Conservation (phyloP, 2,329 filamentous ascomycete genomes). For the Aspergillus neoniger region DNA sequence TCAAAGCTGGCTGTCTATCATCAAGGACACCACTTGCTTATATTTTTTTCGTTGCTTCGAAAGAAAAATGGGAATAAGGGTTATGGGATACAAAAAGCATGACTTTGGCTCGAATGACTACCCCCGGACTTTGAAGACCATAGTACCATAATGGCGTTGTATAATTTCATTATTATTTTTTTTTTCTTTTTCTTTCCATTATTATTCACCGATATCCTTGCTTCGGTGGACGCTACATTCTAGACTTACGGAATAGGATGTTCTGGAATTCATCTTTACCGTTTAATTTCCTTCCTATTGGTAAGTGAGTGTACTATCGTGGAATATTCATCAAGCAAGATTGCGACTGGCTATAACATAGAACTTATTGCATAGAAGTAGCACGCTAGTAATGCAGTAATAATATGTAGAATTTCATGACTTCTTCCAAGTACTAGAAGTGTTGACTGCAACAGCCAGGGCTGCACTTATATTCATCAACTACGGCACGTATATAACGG, state of each 20-base stretch:
- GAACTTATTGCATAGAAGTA: no score
- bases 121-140: constrained; percentile 8
- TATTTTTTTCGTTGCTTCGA: constrained; percentile 20
- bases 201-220: not conserved
- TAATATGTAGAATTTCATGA: no score
- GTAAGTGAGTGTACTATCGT: not conserved
- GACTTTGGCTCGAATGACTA: constrained; percentile 6
- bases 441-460: no score
- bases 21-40: constrained; percentile 5
- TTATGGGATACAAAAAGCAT: constrained; percentile 21
- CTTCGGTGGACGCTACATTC: not conserved
- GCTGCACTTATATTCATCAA: not conserved
- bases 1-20: not conserved
- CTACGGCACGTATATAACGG: not conserved
- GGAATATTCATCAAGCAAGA: no score
- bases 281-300: not conserved
- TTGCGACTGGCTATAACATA: no score
- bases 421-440: no score
- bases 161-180: constrained; percentile 12
- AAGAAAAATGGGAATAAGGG: not conserved
- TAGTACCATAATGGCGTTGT: constrained; percentile 14
- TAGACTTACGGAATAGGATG: not conserved
- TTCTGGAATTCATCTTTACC: not conserved
- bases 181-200: not conserved
- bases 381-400: no score